These are phyloP conservation scores for Cladophialophora exuberans DNA, from an alignment of 2,329 filamentous ascomycete genomes.

Conservation along the genomic window DNA sequence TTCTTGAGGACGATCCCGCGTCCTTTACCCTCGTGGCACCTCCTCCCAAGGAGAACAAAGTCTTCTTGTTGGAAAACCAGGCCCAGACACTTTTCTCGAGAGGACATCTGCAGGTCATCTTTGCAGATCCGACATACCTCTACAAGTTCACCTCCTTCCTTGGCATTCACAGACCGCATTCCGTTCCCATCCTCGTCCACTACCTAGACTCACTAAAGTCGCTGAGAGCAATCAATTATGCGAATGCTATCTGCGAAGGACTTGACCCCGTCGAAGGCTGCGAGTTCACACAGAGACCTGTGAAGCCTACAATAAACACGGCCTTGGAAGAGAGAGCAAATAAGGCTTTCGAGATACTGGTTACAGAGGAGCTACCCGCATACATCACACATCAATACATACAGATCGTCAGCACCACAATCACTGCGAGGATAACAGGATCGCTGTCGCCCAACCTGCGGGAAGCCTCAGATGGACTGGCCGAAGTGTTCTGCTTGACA, in stretches of 20 bases:
- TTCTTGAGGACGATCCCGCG: conserved; percentile 38
- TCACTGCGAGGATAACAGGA: conserved; percentile 69
- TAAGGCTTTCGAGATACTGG: conserved; percentile 67
- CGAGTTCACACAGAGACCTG: conserved; percentile 57
- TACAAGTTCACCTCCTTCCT: conserved; percentile 71
- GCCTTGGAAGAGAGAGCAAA: conserved; percentile 65
- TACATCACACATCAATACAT: conserved; percentile 72
- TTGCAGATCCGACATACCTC: conserved; percentile 65
- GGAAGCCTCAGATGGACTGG: conserved; percentile 73
- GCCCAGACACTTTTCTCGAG: conserved; percentile 68
- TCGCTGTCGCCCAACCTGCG: conserved; percentile 66
- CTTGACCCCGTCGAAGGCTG: conserved; percentile 60
- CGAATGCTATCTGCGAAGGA: conserved; percentile 68
- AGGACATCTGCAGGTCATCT: conserved; percentile 67
- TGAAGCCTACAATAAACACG: conserved; percentile 59
- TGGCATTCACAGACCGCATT: conserved; percentile 60
- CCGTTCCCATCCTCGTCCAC: conserved; percentile 69
- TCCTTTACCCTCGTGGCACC: conserved; percentile 44
- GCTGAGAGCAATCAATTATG: conserved; percentile 69
- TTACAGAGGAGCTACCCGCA: conserved; percentile 70
- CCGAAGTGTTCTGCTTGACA: conserved; percentile 76
- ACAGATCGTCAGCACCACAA: conserved; percentile 69
- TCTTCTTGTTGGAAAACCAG: conserved; percentile 63
- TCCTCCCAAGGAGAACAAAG: conserved; percentile 34
- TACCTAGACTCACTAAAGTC: conserved; percentile 74